These are phyloP conservation scores for Tinospora cordifolia DNA, from an alignment of 164 flowering plant species.

Conservation along the genomic window DNA sequence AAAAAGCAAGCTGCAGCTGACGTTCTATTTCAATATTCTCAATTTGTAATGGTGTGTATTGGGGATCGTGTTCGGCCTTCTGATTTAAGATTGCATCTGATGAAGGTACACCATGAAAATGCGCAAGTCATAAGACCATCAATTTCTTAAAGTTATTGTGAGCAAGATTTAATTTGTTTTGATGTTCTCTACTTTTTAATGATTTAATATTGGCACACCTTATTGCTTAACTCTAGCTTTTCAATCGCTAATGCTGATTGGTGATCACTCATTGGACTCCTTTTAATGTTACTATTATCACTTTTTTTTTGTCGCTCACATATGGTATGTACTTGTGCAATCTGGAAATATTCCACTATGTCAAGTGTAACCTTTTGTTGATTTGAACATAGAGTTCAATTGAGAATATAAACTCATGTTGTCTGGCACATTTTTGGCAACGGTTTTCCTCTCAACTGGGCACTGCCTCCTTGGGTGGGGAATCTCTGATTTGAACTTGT, in stretches of 20 bases:
- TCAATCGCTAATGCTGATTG: too few species aligned
- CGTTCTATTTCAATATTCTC: conserved; percentile 69
- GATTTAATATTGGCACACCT: too few species aligned
- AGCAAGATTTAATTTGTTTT: not conserved
- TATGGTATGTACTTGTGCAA: too few species aligned
- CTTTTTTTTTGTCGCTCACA: too few species aligned
- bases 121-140: not conserved
- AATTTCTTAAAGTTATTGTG: not conserved
- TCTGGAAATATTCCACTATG: not conserved
- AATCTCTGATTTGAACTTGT: too few species aligned
- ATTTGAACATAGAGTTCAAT: not conserved
- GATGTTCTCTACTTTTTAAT: not conserved
- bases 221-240: too few species aligned
- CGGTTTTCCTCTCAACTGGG: too few species aligned
- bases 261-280: too few species aligned
- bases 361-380: not conserved
- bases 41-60: conserved; percentile 76
- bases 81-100: conserved; percentile 84
- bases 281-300: too few species aligned
- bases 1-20: conserved; percentile 94
- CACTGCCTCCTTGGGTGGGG: too few species aligned
- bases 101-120: conserved; percentile 55
- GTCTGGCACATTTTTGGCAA: too few species aligned
- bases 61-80: conserved; percentile 78
- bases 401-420: not conserved